A percentile compares a stretch with the other conserved stretches of the same genome.
Conservation (phyloP, 108 stramenopile species). For the Skeletonema grethae region DNA sequence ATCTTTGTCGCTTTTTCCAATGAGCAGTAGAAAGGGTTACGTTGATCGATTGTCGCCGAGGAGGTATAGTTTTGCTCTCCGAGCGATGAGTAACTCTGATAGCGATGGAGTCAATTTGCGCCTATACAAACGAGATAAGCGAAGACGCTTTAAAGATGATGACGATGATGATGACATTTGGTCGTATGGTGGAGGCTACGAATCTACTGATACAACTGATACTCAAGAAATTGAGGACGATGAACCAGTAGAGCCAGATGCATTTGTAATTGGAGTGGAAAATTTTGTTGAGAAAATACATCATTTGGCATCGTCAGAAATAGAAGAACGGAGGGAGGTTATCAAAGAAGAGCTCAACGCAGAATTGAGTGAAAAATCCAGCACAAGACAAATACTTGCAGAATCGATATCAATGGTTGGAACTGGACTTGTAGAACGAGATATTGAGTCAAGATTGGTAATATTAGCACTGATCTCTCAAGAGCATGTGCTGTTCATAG, state of each 20-base stretch:
- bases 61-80: conserved; percentile 8
- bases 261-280: conserved; percentile 32
- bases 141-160: conserved; percentile 19
- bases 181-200: conserved; percentile 10
- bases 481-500: conserved; percentile 71
- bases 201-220: not conserved
- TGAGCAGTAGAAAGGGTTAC: not conserved
- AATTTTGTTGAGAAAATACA: conserved; percentile 24
- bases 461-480: conserved; percentile 65
- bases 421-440: conserved; percentile 71
- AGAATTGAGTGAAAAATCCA: conserved; percentile 28
- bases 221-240: not conserved
- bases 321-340: conserved; percentile 10
- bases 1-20: conserved; percentile 10
- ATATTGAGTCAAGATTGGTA: conserved; percentile 64
- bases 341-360: conserved; percentile 12
- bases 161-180: conserved; percentile 48
- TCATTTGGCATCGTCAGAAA: conserved; percentile 7
- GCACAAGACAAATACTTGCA: conserved; percentile 29
- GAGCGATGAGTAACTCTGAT: conserved; percentile 9
- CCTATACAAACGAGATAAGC: conserved; percentile 22
- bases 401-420: conserved; percentile 50
- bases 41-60: not conserved
- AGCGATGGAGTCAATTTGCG: not conserved
- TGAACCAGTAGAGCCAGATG: not conserved